Evolutionary conservation across 2,329 filamentous ascomycete genomes (phyloP).

Genomic region (Nemania sp.): DNA sequence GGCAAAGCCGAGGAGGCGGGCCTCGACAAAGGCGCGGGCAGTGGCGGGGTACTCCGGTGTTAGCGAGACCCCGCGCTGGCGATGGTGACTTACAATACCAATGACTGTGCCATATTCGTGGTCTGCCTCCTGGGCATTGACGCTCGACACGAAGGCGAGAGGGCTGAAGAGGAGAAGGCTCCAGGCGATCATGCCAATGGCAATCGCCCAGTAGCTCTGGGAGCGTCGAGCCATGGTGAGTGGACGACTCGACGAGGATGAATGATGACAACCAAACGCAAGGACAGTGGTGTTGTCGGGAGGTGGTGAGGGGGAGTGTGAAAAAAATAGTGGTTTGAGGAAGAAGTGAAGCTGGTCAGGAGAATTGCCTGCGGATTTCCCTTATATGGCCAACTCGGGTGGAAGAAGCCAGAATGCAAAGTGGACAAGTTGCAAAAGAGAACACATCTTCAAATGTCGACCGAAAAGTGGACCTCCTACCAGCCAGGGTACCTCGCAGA

Average conservation of each 20-base stretch:
- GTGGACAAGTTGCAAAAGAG: constrained; percentile 44
- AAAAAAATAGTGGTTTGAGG: constrained; percentile 21
- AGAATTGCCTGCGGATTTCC: constrained; percentile 30
- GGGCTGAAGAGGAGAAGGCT: constrained; percentile 87
- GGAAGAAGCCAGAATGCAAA: constrained; percentile 30
- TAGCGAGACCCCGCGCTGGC: not conserved
- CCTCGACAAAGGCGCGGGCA: no score
- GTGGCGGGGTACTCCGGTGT: no score
- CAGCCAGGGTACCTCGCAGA: not conserved
- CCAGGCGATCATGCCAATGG: constrained; percentile 90
- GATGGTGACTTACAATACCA: constrained; percentile 70
- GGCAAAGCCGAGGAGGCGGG: no score
- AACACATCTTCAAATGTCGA: constrained; percentile 39
- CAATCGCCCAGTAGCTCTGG: constrained; percentile 71
- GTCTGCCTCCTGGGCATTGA: constrained; percentile 67
- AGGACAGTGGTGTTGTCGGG: constrained; percentile 8
- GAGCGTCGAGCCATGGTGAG: constrained; percentile 59
- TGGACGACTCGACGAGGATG: constrained; percentile 22
- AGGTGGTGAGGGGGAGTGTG: constrained; percentile 29
- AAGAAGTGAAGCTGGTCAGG: constrained; percentile 16
- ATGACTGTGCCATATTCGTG: constrained; percentile 88
- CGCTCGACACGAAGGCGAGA: constrained; percentile 81
- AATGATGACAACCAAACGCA: constrained; percentile 15
- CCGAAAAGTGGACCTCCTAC: constrained; percentile 32
- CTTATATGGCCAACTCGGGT: constrained; percentile 38